These are phyloP conservation scores for Eimeria maxima DNA, from an alignment of 169 alveolate genomes.

Conservation along the genomic window DNA sequence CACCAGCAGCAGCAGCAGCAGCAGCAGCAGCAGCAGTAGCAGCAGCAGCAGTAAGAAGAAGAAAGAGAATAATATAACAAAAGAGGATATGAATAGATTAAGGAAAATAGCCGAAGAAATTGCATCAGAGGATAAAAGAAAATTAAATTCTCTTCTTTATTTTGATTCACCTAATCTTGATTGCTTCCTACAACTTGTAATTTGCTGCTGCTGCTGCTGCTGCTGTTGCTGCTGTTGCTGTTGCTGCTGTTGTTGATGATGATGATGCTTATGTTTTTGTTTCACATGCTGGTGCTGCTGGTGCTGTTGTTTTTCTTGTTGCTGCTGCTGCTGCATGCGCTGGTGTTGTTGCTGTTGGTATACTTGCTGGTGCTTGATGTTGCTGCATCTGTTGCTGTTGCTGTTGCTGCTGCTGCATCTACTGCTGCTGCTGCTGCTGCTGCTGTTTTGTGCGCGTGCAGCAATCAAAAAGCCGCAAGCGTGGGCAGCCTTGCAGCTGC, in stretches of 20 bases:
- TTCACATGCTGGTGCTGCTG: background rate
- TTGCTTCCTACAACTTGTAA: background rate
- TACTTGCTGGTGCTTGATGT: too few relatives aligned
- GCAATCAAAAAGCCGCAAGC: conserved; percentile 40
- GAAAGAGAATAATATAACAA: too few relatives aligned
- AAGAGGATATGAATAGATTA: too few relatives aligned
- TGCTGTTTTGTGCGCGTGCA: background rate
- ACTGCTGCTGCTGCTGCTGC: conserved; percentile 22
- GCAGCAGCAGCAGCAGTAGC: conserved; percentile 47
- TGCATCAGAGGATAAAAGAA: background rate
- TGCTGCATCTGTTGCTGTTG: too few relatives aligned
- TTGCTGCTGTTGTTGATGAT: conserved; percentile 40
- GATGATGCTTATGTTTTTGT: background rate
- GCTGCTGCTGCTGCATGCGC: too few relatives aligned
- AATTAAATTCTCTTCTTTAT: conserved; percentile 21
- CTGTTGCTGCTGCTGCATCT: background rate
- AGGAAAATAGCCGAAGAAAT: background rate
- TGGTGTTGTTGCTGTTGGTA: too few relatives aligned
- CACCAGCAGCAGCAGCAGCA: conserved; percentile 14
- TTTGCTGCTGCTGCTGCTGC: too few relatives aligned
- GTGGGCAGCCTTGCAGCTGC: background rate
- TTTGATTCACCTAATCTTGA: conserved; percentile 33
- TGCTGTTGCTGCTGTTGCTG: conserved; percentile 1
- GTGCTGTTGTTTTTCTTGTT: background rate
- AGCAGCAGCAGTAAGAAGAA: conserved; percentile 2